A percentile compares a stretch with the other conserved stretches of the same genome.
Evolutionary conservation across 2,329 filamentous ascomycete species (phyloP).

Genomic region (Arthrocladium fulminans): DNA sequence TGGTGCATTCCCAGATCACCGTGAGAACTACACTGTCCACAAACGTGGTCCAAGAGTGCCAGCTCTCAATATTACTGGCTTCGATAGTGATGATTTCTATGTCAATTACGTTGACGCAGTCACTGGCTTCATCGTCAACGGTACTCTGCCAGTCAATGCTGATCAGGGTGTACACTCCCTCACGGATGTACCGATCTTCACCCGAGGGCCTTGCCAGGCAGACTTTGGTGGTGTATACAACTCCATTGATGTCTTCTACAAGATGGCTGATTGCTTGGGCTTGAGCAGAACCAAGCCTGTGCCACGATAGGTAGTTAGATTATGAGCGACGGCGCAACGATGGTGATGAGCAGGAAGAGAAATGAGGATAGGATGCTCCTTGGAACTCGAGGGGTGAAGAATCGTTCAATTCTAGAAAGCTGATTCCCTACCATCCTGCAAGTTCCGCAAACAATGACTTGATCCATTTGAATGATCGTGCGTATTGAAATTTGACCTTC

Average conservation of each 20-base stretch:
- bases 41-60: slow-evolving; percentile 55
- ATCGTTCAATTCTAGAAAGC: no score
- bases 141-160: slow-evolving; percentile 57
- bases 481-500: no score
- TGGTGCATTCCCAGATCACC: slow-evolving; percentile 61
- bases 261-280: slow-evolving; percentile 31
- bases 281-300: slow-evolving; percentile 19
- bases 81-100: slow-evolving; percentile 49
- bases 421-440: no score
- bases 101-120: slow-evolving; percentile 59
- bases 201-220: slow-evolving; percentile 69
- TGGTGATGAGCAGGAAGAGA: neutral
- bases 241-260: slow-evolving; percentile 31
- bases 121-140: slow-evolving; percentile 64
- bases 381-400: no score
- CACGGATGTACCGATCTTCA: slow-evolving; percentile 71
- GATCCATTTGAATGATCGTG: no score
- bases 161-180: slow-evolving; percentile 65
- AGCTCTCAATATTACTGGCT: slow-evolving; percentile 46
- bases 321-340: neutral
- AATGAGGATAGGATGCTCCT: neutral
- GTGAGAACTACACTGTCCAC: slow-evolving; percentile 68
- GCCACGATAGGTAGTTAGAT: neutral
- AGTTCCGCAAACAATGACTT: no score
- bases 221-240: slow-evolving; percentile 49